Conservation (phyloP, 495 filamentous ascomycete genomes). For the Schizothecium vesticola region DNA sequence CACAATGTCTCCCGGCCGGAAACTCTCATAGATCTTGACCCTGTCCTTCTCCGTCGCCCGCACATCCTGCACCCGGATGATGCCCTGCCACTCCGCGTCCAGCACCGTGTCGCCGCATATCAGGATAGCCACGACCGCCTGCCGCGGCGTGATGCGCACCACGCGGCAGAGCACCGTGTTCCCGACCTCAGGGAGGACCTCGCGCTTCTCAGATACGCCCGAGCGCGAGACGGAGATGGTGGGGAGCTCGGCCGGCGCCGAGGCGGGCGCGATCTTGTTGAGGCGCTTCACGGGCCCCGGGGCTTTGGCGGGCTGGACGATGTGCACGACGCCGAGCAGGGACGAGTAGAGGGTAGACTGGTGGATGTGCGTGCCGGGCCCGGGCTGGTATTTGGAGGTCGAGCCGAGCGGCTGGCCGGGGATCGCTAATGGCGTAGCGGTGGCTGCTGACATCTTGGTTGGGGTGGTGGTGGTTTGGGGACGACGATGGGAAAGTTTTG, state of each 20-base stretch:
- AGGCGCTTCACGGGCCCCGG: constrained; percentile 53
- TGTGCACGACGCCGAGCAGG: constrained; percentile 54
- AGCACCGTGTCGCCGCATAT: constrained; percentile 61
- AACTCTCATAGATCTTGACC: constrained; percentile 84
- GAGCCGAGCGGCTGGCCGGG: constrained; percentile 78
- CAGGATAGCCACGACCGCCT: constrained; percentile 77
- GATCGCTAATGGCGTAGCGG: constrained; percentile 35
- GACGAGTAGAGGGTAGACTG: constrained; percentile 67
- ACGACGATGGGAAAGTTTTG: neutral
- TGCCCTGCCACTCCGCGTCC: constrained; percentile 56
- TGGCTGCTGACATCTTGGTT: constrained; percentile 19
- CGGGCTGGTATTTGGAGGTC: constrained; percentile 56
- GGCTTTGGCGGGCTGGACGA: constrained; percentile 43
- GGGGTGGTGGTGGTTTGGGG: neutral
- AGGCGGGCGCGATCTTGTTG: constrained; percentile 42
- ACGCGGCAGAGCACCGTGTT: constrained; percentile 78
- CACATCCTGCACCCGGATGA: constrained; percentile 79
- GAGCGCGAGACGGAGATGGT: constrained; percentile 37
- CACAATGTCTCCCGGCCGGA: constrained; percentile 90
- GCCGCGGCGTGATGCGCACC: constrained; percentile 72
- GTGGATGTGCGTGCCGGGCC: constrained; percentile 78
- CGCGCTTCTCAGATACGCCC: constrained; percentile 45
- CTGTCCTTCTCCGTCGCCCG: constrained; percentile 92
- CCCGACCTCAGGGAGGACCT: constrained; percentile 74
- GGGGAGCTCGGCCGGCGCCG: constrained; percentile 29